phyloP scores from a whole-genome alignment of 345 rosid genomes.

The Raphanus raphanistrum region DNA sequence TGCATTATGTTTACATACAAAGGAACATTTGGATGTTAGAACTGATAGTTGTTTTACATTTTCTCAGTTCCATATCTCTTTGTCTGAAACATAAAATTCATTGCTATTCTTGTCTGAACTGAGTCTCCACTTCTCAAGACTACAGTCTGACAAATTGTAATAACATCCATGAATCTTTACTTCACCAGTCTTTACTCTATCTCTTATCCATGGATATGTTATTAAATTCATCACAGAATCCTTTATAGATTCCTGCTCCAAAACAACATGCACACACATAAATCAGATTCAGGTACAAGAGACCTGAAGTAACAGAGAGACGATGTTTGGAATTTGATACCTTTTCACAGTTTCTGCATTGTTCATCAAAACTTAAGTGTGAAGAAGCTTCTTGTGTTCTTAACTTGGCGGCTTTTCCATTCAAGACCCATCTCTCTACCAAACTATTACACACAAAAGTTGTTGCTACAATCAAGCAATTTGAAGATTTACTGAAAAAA shows the following conservation, averaged over 20 bases:
- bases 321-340: constrained; percentile 36
- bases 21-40: background rate
- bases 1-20: constrained; percentile 19
- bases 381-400: constrained; percentile 64
- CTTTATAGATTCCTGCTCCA: constrained; percentile 65
- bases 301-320: background rate
- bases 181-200: constrained; percentile 47
- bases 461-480: background rate
- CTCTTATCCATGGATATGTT: constrained; percentile 74
- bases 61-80: constrained; percentile 33
- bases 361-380: constrained; percentile 69
- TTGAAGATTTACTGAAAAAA: background rate
- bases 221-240: constrained; percentile 60
- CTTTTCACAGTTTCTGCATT: constrained; percentile 90
- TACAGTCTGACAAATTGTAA: constrained; percentile 59
- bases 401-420: constrained; percentile 67
- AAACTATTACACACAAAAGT: constrained; percentile 45
- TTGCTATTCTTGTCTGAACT: constrained; percentile 40
- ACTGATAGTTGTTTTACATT: background rate
- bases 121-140: constrained; percentile 61
- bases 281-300: constrained; percentile 12
- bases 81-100: constrained; percentile 33
- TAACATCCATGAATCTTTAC: constrained; percentile 65
- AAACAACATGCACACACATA: background rate
- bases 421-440: constrained; percentile 75